Base-by-base conservation (phyloP, 495 filamentous ascomycete species). In the Penicillium odoratum region DNA sequence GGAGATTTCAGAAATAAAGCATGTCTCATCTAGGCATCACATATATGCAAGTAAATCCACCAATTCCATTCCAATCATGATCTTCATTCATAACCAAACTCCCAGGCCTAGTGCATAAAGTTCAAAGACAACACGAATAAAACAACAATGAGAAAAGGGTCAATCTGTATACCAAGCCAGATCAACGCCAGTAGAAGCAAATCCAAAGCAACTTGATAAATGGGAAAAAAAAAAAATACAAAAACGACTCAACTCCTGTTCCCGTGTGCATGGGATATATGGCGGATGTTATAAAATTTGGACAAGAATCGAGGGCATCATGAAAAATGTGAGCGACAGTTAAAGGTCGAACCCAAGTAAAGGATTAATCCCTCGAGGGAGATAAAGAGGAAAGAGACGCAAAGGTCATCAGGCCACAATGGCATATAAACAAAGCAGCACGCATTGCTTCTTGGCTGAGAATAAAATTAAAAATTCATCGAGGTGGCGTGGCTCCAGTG, bases 111-210 rank as follows among this genome's bases (percentile, higher is more conserved):
- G 45, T 58, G 51, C 50, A 52, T 56, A 21, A 29, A 57, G 40
- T 13, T 36, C 33, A 51, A 30, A 49, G 25, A 34, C 5, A 25
- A 51, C 10, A 52, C 18, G 28, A 51, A 31, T 30, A 28, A 33
- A 1, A 33, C 47, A 54, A 33, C 59, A 49, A 46, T 13, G 61
- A 67, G 49, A 55, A 25, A 58, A 52, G 55, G 68, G 58, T 53
- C 72, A 75, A 58, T 75, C 63, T 75, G 72, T 72, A 63, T 65
- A 61, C 58, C 65, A 54, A 50, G 50, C 57, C 66, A 64, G 36
- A 45, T 60, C 52, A 67, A 73, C 68, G 68, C 66, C 66, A 52
- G 25, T 47, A 53, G 11, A 47, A 38, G 2, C 36, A 47, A 34
- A 16, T 15, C 18, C 31, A 30, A 30, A 18, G 18, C 5, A 36